These are phyloP conservation scores for Coniochaeta prunicola DNA, from an alignment of 2,329 filamentous ascomycete genomes.

Conservation along the genomic window DNA sequence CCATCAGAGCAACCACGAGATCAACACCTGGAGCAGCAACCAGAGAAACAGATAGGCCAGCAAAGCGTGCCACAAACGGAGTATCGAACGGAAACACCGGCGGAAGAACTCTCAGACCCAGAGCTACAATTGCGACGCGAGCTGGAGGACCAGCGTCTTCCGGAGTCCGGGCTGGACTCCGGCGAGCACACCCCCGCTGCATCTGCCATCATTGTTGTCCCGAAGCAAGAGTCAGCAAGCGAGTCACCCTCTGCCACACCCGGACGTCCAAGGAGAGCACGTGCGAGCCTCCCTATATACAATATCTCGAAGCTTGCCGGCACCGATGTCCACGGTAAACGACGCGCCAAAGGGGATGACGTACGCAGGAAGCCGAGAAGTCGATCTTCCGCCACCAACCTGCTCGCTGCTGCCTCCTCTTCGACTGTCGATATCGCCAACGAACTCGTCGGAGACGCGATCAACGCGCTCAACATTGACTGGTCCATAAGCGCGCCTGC, in stretches of 20 bases:
- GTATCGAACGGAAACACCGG: background rate
- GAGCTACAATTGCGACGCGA: background rate
- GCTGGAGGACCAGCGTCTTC: background rate
- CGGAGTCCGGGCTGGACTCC: background rate
- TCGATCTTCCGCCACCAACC: constrained; percentile 36
- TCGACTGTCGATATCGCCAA: constrained; percentile 9
- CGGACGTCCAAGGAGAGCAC: constrained; percentile 46
- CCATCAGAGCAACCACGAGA: background rate
- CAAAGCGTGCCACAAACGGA: background rate
- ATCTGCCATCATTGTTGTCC: constrained; percentile 15
- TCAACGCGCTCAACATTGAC: constrained; percentile 39
- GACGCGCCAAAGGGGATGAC: constrained; percentile 42
- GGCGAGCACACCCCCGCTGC: background rate
- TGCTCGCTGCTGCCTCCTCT: constrained; percentile 12
- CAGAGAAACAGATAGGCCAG: background rate
- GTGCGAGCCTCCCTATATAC: constrained; percentile 53
- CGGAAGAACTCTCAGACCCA: background rate
- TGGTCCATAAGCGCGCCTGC: constrained; percentile 32
- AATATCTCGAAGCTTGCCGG: constrained; percentile 58
- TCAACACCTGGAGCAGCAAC: background rate
- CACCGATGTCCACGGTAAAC: constrained; percentile 53
- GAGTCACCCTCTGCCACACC: constrained; percentile 13
- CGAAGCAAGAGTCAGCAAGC: background rate
- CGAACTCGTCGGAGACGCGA: constrained; percentile 23
- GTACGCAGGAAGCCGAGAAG: constrained; percentile 33